Evolutionary conservation across 2,329 filamentous ascomycete genomes (phyloP).

Genomic region (Tolypocladium album): DNA sequence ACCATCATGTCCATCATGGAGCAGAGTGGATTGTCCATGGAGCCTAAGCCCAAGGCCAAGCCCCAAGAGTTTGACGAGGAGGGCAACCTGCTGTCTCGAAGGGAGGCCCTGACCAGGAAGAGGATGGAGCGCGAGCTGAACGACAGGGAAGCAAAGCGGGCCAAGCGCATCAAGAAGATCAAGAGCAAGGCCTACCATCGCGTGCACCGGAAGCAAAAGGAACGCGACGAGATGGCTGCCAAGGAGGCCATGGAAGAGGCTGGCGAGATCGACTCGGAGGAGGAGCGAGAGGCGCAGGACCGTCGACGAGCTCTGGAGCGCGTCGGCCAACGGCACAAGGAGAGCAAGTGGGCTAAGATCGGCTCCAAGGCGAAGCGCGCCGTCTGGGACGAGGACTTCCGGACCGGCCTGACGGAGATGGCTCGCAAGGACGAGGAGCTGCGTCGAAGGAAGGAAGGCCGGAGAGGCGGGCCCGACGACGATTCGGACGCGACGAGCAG

Average conservation of each 20-base stretch:
- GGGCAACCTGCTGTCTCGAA: slow-evolving; percentile 60
- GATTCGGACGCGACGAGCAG: slow-evolving; percentile 45
- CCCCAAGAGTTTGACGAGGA: slow-evolving; percentile 58
- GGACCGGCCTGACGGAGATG: slow-evolving; percentile 68
- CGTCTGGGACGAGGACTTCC: slow-evolving; percentile 82
- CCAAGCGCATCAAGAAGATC: slow-evolving; percentile 96
- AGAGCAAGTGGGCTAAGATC: slow-evolving; percentile 88
- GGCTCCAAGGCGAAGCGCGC: slow-evolving; percentile 68
- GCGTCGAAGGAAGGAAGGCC: slow-evolving; percentile 67
- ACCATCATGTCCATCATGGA: slow-evolving; percentile 83
- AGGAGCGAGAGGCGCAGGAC: slow-evolving; percentile 54
- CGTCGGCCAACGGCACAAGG: slow-evolving; percentile 74
- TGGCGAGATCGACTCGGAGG: slow-evolving; percentile 53
- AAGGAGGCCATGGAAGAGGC: slow-evolving; percentile 43
- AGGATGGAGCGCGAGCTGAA: slow-evolving; percentile 74
- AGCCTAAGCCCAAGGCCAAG: slow-evolving; percentile 31
- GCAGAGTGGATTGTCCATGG: slow-evolving; percentile 65
- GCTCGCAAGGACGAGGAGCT: slow-evolving; percentile 75
- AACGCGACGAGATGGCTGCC: slow-evolving; percentile 41
- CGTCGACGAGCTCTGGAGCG: slow-evolving; percentile 71
- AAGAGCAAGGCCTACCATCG: slow-evolving; percentile 94
- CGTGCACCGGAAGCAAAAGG: slow-evolving; percentile 69
- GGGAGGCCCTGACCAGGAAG: slow-evolving; percentile 61
- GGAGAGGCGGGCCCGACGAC: slow-evolving; percentile 30
- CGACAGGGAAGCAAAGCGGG: slow-evolving; percentile 78